Evolutionary conservation across 495 filamentous ascomycete genomes (phyloP).

Genomic region (Penicillium herquei): DNA sequence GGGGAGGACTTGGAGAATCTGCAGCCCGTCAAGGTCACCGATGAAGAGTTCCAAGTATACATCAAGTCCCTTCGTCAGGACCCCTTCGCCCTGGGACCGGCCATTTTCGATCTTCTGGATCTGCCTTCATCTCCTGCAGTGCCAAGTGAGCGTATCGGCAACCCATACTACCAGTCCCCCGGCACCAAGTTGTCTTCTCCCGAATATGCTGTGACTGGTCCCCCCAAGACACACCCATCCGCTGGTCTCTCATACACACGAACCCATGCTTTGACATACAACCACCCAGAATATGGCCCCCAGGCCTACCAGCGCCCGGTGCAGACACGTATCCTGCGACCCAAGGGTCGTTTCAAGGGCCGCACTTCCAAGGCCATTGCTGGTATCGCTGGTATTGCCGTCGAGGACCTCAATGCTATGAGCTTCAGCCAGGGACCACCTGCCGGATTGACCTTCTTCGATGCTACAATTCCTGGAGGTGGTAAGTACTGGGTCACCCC

Average conservation of each 20-base stretch:
- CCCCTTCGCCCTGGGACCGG: conserved; percentile 42
- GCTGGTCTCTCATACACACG: conserved; percentile 85
- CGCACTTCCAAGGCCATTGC: conserved; percentile 37
- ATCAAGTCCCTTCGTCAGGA: conserved; percentile 59
- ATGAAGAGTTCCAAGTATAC: conserved; percentile 59
- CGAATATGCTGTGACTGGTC: conserved; percentile 58
- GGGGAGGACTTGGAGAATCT: conserved; percentile 39
- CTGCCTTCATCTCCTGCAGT: conserved; percentile 43
- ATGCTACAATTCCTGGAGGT: conserved; percentile 63
- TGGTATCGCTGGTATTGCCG: conserved; percentile 52
- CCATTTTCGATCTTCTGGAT: conserved; percentile 49
- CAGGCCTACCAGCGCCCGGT: conserved; percentile 61
- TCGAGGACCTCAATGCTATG: conserved; percentile 44
- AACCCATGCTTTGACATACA: conserved; percentile 63
- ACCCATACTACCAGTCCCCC: conserved; percentile 37
- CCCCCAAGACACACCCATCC: conserved; percentile 86
- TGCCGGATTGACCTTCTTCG: conserved; percentile 47
- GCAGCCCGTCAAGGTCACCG: conserved; percentile 47
- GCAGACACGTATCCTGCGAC: conserved; percentile 63
- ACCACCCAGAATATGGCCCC: conserved; percentile 83
- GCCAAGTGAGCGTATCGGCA: conserved; percentile 34
- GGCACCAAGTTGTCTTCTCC: conserved; percentile 36
- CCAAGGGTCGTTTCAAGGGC: conserved; percentile 40
- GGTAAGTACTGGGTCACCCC: conserved; percentile 64
- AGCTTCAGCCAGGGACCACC: conserved; percentile 33